Evolutionary conservation across 2,329 filamentous ascomycete species (phyloP), one percentile per base, ranked within the genome.

Genomic region (Fusarium siculi): DNA sequence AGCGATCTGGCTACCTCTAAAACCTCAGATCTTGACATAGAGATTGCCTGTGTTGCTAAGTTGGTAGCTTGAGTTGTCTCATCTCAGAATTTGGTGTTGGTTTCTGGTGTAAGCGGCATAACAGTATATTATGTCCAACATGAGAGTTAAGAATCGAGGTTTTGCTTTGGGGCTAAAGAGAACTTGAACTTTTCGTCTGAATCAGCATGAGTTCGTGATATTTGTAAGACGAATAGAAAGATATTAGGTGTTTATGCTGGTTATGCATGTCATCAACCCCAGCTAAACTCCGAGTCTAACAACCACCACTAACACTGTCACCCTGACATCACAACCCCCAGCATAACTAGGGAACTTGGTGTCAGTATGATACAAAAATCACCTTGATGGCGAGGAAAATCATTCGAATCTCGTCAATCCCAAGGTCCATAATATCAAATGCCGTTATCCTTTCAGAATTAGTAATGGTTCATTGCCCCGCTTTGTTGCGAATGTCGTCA

Each of bases 401-500:
- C n/a, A 19, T 28, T n/a, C 28, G 37, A 21, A 50, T 39, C 23
- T 50, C 34, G 36, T 54, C 47, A 66, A 59, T 14, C n/a, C 25
- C 15, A 39, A 52, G 58, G 43, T 53, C 30, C 43, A 30, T 52
- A 39, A 39, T 32, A 61, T 25, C 34, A 36, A 37, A 66, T 70
- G 65, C 52, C 47, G 67, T 70, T 59, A 42, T 43, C 34, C 65
- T 50, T 55, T 60, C 28, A 42, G 23, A 53, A 73, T 70, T 68
- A 65, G 67, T 72, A 72, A 72, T 72, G 34, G 11, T 23, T 37
- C 12, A 32, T 36, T 55, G 60, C 71, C 71, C 71, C 71, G 64
- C 71, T 64, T 57, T 55, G 54, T 50, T 47, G 36, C 28, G 53
- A 74, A 73, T 73, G 71, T 73, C 71, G 71, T 73, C 71, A 73